Conservation (phyloP, 2,329 filamentous ascomycete genomes). For the Sclerotinia minor region DNA sequence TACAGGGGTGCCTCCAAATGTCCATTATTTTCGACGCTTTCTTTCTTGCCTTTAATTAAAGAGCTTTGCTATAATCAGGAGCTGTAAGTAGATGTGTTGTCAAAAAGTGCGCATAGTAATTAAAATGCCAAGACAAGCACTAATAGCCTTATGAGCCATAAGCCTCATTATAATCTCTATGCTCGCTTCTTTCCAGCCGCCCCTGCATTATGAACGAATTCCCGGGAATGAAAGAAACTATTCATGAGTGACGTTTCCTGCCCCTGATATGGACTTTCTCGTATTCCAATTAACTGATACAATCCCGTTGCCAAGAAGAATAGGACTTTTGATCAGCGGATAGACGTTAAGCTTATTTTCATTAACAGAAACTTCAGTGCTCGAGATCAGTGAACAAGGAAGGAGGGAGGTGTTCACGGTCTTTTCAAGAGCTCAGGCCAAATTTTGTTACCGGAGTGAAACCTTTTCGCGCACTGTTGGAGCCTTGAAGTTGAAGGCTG, state of each 20-base stretch:
- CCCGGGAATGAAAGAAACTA: background rate
- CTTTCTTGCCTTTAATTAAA: background rate
- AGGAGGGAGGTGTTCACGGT: background rate
- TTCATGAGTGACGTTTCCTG: background rate
- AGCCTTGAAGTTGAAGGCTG: background rate
- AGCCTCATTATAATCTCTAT: background rate
- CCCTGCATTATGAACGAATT: slow-evolving; percentile 2
- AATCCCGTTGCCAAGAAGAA: slow-evolving; percentile 6
- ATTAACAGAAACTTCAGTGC: background rate
- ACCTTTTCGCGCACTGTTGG: slow-evolving; percentile 5
- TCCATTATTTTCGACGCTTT: too few species aligned
- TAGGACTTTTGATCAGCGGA: background rate
- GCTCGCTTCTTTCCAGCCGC: slow-evolving; percentile 13
- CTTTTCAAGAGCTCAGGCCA: slow-evolving; percentile 8
- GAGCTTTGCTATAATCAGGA: background rate
- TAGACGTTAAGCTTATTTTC: slow-evolving; percentile 14
- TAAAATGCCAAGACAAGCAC: background rate
- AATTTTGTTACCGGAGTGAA: slow-evolving; percentile 8
- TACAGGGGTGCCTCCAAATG: background rate
- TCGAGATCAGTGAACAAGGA: background rate
- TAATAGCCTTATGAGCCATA: background rate
- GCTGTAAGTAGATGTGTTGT: slow-evolving; percentile 5
- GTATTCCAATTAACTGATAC: background rate
- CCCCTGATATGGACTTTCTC: background rate
- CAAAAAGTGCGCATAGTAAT: slow-evolving; percentile 1